Evolutionary conservation across 23 red algal genomes (phyloP), one percentile per base, ranked within the genome.

Genomic region (Gracilariopsis chorda): DNA sequence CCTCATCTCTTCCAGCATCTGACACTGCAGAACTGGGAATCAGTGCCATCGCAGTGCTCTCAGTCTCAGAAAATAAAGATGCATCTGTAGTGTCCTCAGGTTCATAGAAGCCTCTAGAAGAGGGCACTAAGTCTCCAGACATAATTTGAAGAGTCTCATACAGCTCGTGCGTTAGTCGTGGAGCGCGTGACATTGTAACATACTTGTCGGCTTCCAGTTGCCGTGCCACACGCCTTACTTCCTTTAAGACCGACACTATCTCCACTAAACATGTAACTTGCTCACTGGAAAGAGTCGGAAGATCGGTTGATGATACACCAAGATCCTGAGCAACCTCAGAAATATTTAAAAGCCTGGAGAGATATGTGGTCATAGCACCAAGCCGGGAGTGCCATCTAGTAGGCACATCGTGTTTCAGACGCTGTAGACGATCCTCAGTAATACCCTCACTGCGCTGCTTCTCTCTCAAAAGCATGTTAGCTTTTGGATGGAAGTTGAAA

Each of bases 171-270:
- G 61, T 29, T 17, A 83, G 6, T 7, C 52, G 51, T 3, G 52
- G 78, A 27, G 78, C 57, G 1, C 51, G 52, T 34, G 78, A 83
- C 78, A 64, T 83, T 8, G 51, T 83, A 27, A 83, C 78, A 0
- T 27, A 16, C 4, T 21, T 45, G 32, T 64, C 49, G 20, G 78
- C 78, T 24, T 58, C 78, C 5, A 83, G 35, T 23, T 64, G 36
- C 1, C 78, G 51, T 7, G 78, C 78, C 3, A 60, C 52, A 7
- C 52, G 78, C 6, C 57, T 7, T 3, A 83, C 52, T 23, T 64
- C 52, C 41, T 6, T 36, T 11, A 83, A 51, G 9, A 83, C 52
- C 16, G 21, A 1, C 4, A 83, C 34, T 39, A 83, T 51, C 35
- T 83, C 78, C 39, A 24, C 78, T 14, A 62, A 36, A 35, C 2